Percentiles rank a stretch among this genome's conserved stretches.
Conservation (phyloP, 148 eudicot species). For the Dysphania ambrosioides region DNA sequence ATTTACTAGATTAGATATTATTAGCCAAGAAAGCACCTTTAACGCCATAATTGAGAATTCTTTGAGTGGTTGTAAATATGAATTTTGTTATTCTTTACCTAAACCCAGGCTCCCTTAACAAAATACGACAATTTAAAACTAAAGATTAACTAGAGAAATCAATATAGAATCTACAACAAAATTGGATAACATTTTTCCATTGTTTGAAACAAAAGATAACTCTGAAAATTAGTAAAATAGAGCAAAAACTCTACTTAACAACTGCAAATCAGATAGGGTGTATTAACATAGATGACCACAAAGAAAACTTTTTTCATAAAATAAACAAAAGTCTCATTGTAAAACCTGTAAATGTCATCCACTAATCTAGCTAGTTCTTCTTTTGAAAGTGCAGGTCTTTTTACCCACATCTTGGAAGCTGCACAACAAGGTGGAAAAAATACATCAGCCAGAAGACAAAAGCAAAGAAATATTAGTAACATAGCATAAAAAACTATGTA, state of each 20-base stretch:
- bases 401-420: slow-evolving; percentile 83
- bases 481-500: not conserved
- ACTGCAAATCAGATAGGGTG: not conserved
- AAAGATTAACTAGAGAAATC: not conserved
- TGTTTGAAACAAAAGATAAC: not conserved
- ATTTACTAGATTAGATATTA: not conserved
- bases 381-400: slow-evolving; percentile 63
- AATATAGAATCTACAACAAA: not conserved
- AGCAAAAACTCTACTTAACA: not conserved
- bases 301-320: not conserved
- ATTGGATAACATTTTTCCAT: not conserved
- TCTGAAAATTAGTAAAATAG: not conserved
- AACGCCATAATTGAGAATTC: not conserved
- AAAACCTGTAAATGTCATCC: slow-evolving; percentile 87
- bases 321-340: not conserved
- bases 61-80: not conserved
- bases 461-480: not conserved
- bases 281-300: not conserved
- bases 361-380: slow-evolving; percentile 83
- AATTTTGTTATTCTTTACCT: not conserved
- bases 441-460: not conserved
- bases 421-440: slow-evolving; percentile 23
- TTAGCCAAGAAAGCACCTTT: not conserved
- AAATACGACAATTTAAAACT: not conserved
- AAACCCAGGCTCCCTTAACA: not conserved